Conservation (phyloP, 2,329 filamentous ascomycete species). For the Cordyceps tenuipes region DNA sequence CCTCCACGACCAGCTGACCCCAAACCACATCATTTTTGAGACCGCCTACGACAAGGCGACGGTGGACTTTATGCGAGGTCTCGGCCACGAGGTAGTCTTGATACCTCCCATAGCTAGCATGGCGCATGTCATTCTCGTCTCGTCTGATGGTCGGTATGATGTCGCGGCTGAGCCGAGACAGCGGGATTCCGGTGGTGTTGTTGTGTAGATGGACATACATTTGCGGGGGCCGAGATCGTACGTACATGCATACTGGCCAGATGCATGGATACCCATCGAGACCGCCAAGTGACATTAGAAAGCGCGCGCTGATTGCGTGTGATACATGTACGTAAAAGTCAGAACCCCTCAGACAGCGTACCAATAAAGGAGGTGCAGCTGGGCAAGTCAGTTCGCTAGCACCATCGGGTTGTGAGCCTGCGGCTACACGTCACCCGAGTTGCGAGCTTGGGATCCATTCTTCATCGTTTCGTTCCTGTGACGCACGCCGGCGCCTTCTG, state of each 20-base stretch:
- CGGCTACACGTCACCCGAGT: background rate
- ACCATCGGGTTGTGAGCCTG: background rate
- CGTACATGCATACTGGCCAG: background rate
- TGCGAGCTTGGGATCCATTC: background rate
- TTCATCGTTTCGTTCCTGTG: background rate
- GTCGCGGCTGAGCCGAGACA: constrained; percentile 79
- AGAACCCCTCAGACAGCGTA: background rate
- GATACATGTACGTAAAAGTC: background rate
- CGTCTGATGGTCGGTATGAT: constrained; percentile 61
- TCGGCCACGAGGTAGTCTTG: constrained; percentile 70
- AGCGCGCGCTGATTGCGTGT: background rate
- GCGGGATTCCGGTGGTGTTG: constrained; percentile 59
- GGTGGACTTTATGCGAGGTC: constrained; percentile 53
- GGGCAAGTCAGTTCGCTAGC: too few relatives aligned
- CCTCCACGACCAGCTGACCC: constrained; percentile 75
- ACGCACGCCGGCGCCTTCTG: background rate
- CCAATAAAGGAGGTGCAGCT: background rate
- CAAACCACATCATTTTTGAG: constrained; percentile 62
- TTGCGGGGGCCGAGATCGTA: background rate
- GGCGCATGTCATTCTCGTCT: constrained; percentile 61
- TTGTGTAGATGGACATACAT: constrained; percentile 26
- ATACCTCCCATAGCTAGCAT: constrained; percentile 56
- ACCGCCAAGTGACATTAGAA: background rate
- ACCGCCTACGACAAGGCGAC: constrained; percentile 62
- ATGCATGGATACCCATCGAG: background rate